A percentile compares a stretch with the other conserved stretches of the same genome.
phyloP scores from a whole-genome alignment of 2,329 filamentous ascomycete species.

The Fusarium mexicanum region DNA sequence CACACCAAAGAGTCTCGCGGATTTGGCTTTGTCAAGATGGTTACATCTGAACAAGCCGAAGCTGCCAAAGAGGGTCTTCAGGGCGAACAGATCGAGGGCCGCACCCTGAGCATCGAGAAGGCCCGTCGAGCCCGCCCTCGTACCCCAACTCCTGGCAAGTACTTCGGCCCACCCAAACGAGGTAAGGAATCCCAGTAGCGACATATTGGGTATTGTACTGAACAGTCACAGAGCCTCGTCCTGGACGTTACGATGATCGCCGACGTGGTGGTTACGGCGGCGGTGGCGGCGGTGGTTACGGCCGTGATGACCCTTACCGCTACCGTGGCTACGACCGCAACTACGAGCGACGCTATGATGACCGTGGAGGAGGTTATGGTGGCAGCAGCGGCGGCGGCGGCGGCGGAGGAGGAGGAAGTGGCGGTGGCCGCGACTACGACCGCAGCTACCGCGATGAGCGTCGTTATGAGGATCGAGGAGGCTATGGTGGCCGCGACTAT shows the following conservation, averaged over 20 bases:
- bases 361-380: slow-evolving; percentile 55
- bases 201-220: slow-evolving; percentile 7
- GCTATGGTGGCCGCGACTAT: slow-evolving; percentile 63
- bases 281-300: slow-evolving; percentile 55
- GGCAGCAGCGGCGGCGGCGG: slow-evolving; percentile 47
- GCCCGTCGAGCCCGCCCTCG: slow-evolving; percentile 93
- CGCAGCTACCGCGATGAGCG: slow-evolving; percentile 62
- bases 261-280: slow-evolving; percentile 67
- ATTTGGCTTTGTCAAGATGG: slow-evolving; percentile 99
- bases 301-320: slow-evolving; percentile 67
- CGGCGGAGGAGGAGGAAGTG: slow-evolving; percentile 41
- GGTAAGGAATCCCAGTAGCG: slow-evolving; percentile 65
- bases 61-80: slow-evolving; percentile 96
- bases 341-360: slow-evolving; percentile 58
- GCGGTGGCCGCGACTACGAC: slow-evolving; percentile 56
- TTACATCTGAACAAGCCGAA: slow-evolving; percentile 92
- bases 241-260: slow-evolving; percentile 66
- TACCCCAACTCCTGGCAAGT: slow-evolving; percentile 97
- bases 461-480: slow-evolving; percentile 56
- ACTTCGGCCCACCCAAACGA: slow-evolving; percentile 98
- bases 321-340: slow-evolving; percentile 59
- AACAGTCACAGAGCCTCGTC: slow-evolving; percentile 49
- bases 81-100: slow-evolving; percentile 93
- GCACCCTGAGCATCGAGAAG: slow-evolving; percentile 98
- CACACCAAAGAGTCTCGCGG: slow-evolving; percentile 98